Evolutionary conservation across 2,329 filamentous ascomycete species (phyloP), one percentile per base, ranked within the genome.

Genomic region (Pseudocercospora fijiensis): DNA sequence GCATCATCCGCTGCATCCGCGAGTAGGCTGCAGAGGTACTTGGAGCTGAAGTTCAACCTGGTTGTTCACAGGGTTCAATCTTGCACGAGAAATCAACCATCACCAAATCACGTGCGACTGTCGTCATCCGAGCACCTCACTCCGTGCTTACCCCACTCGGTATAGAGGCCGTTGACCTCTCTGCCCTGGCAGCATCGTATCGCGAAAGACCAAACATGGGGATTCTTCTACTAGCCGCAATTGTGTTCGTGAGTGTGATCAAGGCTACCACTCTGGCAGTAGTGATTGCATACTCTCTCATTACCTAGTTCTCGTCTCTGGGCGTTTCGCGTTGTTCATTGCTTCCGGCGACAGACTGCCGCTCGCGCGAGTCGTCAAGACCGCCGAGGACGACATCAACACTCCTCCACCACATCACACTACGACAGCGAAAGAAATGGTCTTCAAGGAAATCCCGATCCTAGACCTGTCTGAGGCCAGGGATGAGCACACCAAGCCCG

Each of bases 361-460:
- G 33, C n/a, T 37, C 33, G 6, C 33, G 33, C 33, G 33, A 37
- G 43, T 47, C 43, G 22, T 47, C 43, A 24, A 24, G 22, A 37
- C 20, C 11, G 24, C 20, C 20, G 49, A 52, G 20, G 20, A 24
- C 24, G 10, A 24, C 24, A 52, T 8, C 47, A 24, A 27, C 6
- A 24, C 47, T 18, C 20, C 20, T 22, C n/a, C n/a, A 49, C 7
- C 43, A 47, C 11, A 20, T 47, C 22, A 22, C 18, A 24, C 43
- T 7, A 9, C 49, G 26, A 53, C 22, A 28, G 49, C 49, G 26
- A 24, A 53, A 53, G 49, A 28, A 4, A 53, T 53, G 64, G 58
- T 64, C 4, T 96, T 96, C 79, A 88, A 85, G 1, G 83, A 85
- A 2, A 87, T 96, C 63, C 92, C 92, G 1, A 85, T 95, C 58